Percentiles rank a stretch among this genome's conserved stretches.
Evolutionary conservation across 108 stramenopile genomes (phyloP).

Genomic region (Skeletonema potamos): DNA sequence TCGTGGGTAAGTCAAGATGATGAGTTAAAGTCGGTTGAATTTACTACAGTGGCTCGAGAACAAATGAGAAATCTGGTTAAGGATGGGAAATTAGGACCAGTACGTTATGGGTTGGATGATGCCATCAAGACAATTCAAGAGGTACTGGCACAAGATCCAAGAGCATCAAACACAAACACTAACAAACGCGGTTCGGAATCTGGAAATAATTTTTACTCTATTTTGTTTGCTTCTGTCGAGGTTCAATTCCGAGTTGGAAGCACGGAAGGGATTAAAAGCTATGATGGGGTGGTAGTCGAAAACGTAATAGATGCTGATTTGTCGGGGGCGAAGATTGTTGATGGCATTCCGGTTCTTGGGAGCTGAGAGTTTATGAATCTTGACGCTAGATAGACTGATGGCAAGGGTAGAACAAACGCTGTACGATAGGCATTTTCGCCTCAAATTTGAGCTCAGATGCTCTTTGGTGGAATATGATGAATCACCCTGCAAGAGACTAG

Average conservation of each 20-base stretch:
- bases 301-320: conserved; percentile 33
- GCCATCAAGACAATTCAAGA: conserved; percentile 57
- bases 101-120: conserved; percentile 51
- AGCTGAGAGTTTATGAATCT: neutral
- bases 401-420: too few species aligned
- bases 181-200: conserved; percentile 56
- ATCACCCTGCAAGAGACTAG: too few species aligned
- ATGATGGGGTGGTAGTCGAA: conserved; percentile 28
- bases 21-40: conserved; percentile 55
- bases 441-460: too few species aligned
- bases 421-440: too few species aligned
- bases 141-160: conserved; percentile 80
- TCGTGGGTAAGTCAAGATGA: conserved; percentile 71
- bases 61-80: conserved; percentile 28
- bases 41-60: conserved; percentile 44
- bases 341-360: conserved; percentile 44
- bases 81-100: conserved; percentile 50
- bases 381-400: too few species aligned
- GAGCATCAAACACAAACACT: conserved; percentile 63
- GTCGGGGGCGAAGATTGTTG: conserved; percentile 15
- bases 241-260: conserved; percentile 28
- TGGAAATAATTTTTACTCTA: conserved; percentile 28
- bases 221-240: conserved; percentile 44
- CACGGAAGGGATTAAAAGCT: too few species aligned
- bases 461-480: too few species aligned